Conservation (phyloP, 2,329 filamentous ascomycete species). For the Samsoniella hepiali region DNA sequence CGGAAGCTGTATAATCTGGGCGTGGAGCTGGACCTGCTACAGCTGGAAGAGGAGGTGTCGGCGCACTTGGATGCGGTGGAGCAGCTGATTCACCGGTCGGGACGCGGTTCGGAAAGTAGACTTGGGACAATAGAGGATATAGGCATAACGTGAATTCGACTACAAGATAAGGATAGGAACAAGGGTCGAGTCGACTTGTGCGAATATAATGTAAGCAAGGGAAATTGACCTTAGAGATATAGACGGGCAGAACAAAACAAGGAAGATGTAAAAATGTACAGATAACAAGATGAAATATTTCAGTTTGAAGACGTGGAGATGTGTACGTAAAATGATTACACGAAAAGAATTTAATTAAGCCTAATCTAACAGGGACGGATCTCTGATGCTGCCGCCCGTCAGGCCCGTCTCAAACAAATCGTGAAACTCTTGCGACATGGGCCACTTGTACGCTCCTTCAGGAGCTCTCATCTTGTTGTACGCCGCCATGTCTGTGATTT, state of each 20-base stretch:
- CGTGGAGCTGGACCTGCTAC: slow-evolving; percentile 7
- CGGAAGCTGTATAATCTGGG: background rate
- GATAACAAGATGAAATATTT: too few relatives aligned
- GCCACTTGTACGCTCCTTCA: background rate
- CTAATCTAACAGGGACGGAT: background rate
- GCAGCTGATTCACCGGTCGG: background rate
- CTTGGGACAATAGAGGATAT: background rate
- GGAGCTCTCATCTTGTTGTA: background rate
- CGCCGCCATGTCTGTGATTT: background rate
- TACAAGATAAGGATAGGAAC: too few relatives aligned
- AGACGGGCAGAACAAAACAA: too few relatives aligned
- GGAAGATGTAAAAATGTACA: too few relatives aligned
- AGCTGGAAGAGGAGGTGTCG: background rate
- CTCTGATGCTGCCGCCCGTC: background rate
- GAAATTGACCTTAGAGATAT: too few relatives aligned
- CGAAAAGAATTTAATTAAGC: background rate
- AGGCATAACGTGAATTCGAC: background rate
- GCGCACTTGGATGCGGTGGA: slow-evolving; percentile 1
- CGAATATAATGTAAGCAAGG: too few relatives aligned
- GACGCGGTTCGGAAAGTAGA: background rate
- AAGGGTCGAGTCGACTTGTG: too few relatives aligned
- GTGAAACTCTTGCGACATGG: slow-evolving; percentile 18
- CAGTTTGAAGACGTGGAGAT: too few relatives aligned
- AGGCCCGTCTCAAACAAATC: slow-evolving; percentile 14
- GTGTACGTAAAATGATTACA: background rate